These are phyloP conservation scores for Oidiodendron maius DNA, from an alignment of 495 filamentous ascomycete genomes.

Conservation along the genomic window DNA sequence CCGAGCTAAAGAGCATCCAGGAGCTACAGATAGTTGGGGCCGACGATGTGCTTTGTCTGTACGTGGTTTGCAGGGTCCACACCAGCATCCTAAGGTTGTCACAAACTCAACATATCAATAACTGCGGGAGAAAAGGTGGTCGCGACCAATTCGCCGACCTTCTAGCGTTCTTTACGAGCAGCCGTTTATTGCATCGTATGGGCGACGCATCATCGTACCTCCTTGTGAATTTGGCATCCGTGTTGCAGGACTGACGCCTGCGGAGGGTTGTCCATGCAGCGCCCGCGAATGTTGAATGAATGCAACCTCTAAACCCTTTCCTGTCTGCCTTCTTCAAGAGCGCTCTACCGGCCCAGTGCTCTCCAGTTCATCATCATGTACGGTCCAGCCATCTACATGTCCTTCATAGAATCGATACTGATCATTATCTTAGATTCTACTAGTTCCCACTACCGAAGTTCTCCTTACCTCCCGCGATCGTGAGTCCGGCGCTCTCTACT, in stretches of 20 bases:
- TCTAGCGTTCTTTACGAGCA: no score
- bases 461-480: conserved; percentile 84
- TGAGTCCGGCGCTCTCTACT: conserved; percentile 70
- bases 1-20: no score
- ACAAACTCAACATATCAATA: no score
- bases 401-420: conserved; percentile 9
- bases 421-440: conserved; percentile 57
- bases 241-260: conserved; percentile 17
- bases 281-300: conserved; percentile 54
- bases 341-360: conserved; percentile 86
- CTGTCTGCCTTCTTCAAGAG: conserved; percentile 97
- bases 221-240: conserved; percentile 2
- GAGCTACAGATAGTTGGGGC: no score
- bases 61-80: no score
- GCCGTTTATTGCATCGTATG: no score
- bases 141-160: no score
- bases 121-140: no score
- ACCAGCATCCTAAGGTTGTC: no score
- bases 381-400: conserved; percentile 17
- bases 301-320: conserved; percentile 99
- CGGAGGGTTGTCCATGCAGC: conserved; percentile 9
- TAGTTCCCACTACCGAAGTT: conserved; percentile 89
- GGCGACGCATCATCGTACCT: no score
- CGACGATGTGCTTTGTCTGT: no score
- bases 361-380: conserved; percentile 85